Percentiles rank a stretch among this genome's conserved stretches.
These are phyloP conservation scores for Climacium dendroides DNA, from an alignment of 225 moss, liverwort and hornwort genomes.

Conservation along the genomic window DNA sequence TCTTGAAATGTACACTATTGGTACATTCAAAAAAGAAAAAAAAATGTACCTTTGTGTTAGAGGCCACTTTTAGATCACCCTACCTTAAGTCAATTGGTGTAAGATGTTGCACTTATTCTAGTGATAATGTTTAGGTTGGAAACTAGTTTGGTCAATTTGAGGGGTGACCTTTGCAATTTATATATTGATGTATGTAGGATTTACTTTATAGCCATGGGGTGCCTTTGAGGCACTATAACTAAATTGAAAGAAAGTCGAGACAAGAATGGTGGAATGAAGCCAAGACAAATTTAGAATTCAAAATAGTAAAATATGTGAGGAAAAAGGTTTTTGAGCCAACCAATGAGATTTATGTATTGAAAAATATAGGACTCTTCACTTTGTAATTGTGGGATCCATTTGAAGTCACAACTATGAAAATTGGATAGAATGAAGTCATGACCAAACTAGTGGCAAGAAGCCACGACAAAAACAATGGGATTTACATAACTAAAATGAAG, in stretches of 20 bases:
- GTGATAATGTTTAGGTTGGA: rapidly evolving
- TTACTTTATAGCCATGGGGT: rapidly evolving
- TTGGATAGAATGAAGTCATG: background rate
- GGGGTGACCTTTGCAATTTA: background rate
- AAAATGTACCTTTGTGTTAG: background rate
- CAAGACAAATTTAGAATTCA: background rate
- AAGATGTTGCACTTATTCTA: background rate
- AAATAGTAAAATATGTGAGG: background rate
- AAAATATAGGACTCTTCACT: rapidly evolving
- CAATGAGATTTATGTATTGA: background rate
- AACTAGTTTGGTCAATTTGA: rapidly evolving
- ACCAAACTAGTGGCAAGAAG: background rate
- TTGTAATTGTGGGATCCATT: rapidly evolving
- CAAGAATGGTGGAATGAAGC: background rate
- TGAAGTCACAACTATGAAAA: background rate
- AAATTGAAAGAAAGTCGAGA: background rate
- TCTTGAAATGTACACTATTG: no score
- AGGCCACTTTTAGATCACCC: background rate
- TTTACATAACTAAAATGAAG: background rate
- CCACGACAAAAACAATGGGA: background rate
- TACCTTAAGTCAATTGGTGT: background rate
- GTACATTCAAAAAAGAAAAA: background rate
- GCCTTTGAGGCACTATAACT: rapidly evolving
- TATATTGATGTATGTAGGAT: background rate
- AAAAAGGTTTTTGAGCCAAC: background rate